Evolutionary conservation across 1,284 basidiomycete genomes (phyloP), one percentile per base, ranked within the genome.

Genomic region (Apiotrichum sp.): DNA sequence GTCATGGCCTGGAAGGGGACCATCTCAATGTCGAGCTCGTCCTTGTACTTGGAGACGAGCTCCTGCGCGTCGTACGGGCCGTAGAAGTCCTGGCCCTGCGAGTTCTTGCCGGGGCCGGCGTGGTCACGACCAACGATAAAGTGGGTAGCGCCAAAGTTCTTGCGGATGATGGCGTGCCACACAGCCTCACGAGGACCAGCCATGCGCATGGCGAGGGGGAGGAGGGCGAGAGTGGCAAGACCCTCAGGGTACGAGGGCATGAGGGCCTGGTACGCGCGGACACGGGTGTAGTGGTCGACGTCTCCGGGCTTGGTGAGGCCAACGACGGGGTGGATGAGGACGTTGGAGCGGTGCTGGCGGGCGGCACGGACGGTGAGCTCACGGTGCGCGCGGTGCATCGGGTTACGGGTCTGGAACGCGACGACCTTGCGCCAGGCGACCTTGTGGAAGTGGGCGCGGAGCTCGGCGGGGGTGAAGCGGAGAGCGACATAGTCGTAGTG

Each of bases 1-100:
- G 93, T 96, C 93, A 98, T 98, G 79, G 87, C 85, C 78, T 96
- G 93, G 87, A 98, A 98, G 34, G 93, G 95, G 47, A 98, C 93
- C 93, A 98, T 97, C 76, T 95, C 91, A 65, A 98, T 98, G 62
- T 87, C 83, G 41, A 98, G 83, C 77, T 98, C 96, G 55, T 89
- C 88, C 70, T 86, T 87, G 80, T 88, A 95, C 78, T 90, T 87
- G 61, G 85, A 84, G 58, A 98, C 93, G 51, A 98, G 86, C 61
- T 90, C 86, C 67, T 81, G 79, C 31, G 76, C 77, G 59, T 78
- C 77, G 68, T 78, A 78, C 47, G 93, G 91, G 42, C 93, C 95
- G 73, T 98, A 98, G 74, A 98, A 98, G 79, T 98, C 95, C 70
- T 87, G 84, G 50, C 95, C 96, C 63, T 86, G 82, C 47, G 89